Percentiles rank a stretch among this genome's conserved stretches.
Conservation (phyloP, 371 early-diverging fungal genomes). For the Syncephalastrum racemosum region DNA sequence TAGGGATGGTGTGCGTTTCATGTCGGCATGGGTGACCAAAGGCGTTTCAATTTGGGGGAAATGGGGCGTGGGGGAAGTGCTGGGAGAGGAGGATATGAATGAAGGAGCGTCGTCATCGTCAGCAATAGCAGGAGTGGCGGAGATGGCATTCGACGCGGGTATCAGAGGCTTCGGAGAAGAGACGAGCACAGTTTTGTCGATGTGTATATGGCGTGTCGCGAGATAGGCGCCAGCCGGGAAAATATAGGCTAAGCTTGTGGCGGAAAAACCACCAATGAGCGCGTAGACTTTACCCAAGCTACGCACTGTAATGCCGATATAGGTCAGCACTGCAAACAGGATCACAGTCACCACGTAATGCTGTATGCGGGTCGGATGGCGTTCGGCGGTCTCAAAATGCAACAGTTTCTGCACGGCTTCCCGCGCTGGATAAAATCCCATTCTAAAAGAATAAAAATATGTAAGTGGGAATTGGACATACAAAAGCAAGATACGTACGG, state of each 20-base stretch:
- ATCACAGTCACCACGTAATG: slow-evolving; percentile 46
- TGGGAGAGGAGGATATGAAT: background rate
- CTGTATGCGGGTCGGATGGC: slow-evolving; percentile 39
- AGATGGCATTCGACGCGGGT: background rate
- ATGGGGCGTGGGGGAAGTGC: background rate
- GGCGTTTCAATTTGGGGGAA: background rate
- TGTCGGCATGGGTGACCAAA: background rate
- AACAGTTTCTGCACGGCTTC: slow-evolving; percentile 53
- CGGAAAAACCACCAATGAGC: slow-evolving; percentile 56
- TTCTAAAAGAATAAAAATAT: slow-evolving; percentile 15
- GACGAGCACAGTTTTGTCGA: no score
- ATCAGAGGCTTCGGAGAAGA: no score
- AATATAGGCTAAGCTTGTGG: slow-evolving; percentile 58
- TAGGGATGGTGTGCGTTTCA: background rate
- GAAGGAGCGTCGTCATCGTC: background rate
- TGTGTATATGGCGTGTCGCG: slow-evolving; percentile 20
- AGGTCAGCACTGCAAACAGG: slow-evolving; percentile 33
- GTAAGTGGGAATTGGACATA: no score
- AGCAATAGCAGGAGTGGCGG: background rate
- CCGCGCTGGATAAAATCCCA: slow-evolving; percentile 56
- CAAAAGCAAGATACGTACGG: slow-evolving; percentile 34
- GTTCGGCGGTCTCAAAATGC: slow-evolving; percentile 45
- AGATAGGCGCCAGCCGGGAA: slow-evolving; percentile 54
- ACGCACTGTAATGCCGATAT: slow-evolving; percentile 36
- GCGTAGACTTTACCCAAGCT: slow-evolving; percentile 56